Conservation (phyloP, 2,329 filamentous ascomycete species). For the Neonectria sp. region DNA sequence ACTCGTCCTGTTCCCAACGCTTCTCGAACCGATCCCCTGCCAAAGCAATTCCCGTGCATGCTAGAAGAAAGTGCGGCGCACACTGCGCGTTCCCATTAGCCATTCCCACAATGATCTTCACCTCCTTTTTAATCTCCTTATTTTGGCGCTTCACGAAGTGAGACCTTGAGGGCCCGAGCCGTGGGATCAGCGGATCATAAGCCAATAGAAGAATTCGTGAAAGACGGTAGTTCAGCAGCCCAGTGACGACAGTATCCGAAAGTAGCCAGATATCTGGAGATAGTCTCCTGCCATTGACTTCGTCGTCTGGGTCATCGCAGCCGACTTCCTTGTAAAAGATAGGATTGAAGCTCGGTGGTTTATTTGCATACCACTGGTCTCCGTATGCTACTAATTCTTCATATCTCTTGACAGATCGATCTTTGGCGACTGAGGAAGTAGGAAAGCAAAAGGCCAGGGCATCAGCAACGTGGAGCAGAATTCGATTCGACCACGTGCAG, state of each 20-base stretch:
- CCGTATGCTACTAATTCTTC: slow-evolving; percentile 33
- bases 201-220: slow-evolving; percentile 38
- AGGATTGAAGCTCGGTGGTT: slow-evolving; percentile 39
- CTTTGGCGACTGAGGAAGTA: neutral
- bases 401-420: slow-evolving; percentile 9
- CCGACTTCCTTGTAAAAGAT: slow-evolving; percentile 16
- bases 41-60: slow-evolving; percentile 39
- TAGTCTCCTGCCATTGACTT: neutral
- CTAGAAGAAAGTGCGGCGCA: slow-evolving; percentile 22
- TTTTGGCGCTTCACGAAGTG: slow-evolving; percentile 30
- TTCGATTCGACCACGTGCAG: slow-evolving; percentile 21
- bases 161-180: slow-evolving; percentile 29
- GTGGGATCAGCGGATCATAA: slow-evolving; percentile 36
- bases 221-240: slow-evolving; percentile 41
- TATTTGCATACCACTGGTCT: slow-evolving; percentile 38
- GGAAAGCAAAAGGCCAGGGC: slow-evolving; percentile 19
- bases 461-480: slow-evolving; percentile 25
- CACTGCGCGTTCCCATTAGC: slow-evolving; percentile 32
- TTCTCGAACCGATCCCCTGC: slow-evolving; percentile 56
- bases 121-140: slow-evolving; percentile 37
- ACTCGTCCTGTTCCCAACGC: slow-evolving; percentile 53
- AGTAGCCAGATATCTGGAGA: slow-evolving; percentile 34
- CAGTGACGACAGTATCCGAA: slow-evolving; percentile 35
- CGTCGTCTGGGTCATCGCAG: neutral
- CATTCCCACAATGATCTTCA: slow-evolving; percentile 35